A percentile compares a stretch with the other conserved stretches of the same genome.
phyloP scores from a whole-genome alignment of 148 eudicot genomes.

The Fagopyrum homotropicum region DNA sequence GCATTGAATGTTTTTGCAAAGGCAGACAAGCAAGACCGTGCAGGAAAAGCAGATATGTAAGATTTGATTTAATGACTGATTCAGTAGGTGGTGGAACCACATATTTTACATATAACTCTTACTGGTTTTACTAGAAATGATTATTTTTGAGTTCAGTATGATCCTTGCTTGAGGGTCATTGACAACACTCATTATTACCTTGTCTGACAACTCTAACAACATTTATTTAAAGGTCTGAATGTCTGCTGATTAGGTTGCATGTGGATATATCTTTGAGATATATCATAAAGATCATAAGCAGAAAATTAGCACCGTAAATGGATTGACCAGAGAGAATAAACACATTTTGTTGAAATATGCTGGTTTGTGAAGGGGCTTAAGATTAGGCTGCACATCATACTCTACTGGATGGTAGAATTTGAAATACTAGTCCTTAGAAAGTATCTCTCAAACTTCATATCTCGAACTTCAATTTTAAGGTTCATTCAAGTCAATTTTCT shows the following conservation, averaged over 20 bases:
- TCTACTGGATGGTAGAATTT: neutral
- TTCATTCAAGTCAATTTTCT: neutral
- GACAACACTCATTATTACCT: neutral
- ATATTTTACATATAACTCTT: neutral
- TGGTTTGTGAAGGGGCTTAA: neutral
- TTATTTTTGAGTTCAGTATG: neutral
- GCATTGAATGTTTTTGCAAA: conserved; percentile 78
- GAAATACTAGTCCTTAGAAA: neutral
- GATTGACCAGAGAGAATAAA: neutral
- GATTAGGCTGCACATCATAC: neutral
- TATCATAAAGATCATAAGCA: neutral
- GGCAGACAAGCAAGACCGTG: conserved; percentile 98
- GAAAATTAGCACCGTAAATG: neutral
- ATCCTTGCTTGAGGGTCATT: neutral
- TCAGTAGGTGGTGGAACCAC: neutral
- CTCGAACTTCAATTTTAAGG: neutral
- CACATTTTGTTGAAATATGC: neutral
- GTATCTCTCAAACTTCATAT: neutral
- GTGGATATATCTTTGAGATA: neutral
- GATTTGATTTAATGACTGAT: neutral
- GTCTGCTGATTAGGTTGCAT: neutral
- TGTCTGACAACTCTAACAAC: neutral
- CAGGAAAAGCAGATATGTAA: conserved; percentile 90
- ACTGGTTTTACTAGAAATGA: neutral
- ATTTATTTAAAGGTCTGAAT: neutral